Evolutionary conservation across 2,329 filamentous ascomycete species (phyloP).

Genomic region (Didymella lethalis): DNA sequence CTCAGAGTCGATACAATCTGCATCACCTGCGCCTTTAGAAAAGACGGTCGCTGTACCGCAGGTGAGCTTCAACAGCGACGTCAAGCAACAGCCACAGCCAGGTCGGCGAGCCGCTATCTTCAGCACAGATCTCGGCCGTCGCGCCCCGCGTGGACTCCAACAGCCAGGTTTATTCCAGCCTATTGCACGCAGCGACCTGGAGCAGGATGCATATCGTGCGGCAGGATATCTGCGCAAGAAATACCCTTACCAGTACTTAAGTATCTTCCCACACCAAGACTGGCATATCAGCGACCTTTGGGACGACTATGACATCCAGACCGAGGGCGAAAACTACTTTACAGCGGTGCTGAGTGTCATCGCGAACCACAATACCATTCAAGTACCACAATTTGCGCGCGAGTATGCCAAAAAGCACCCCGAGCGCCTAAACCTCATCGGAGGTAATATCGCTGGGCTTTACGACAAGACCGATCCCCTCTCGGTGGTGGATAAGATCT

Average conservation of each 20-base stretch:
- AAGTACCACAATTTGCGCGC: slow-evolving; percentile 30
- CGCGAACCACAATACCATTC: slow-evolving; percentile 31
- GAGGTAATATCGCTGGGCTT: slow-evolving; percentile 23
- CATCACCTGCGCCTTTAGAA: slow-evolving; percentile 17
- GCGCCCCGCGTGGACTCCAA: slow-evolving; percentile 23
- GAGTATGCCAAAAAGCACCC: slow-evolving; percentile 35
- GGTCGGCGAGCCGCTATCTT: slow-evolving; percentile 33
- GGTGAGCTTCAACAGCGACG: slow-evolving; percentile 8
- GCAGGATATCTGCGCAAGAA: slow-evolving; percentile 34
- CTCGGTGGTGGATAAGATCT: slow-evolving; percentile 41
- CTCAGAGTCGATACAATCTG: not conserved
- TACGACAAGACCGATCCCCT: slow-evolving; percentile 32
- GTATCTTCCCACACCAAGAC: slow-evolving; percentile 37
- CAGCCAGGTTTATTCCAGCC: slow-evolving; percentile 31
- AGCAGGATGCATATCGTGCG: slow-evolving; percentile 28
- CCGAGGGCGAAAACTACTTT: slow-evolving; percentile 41
- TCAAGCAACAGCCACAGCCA: slow-evolving; percentile 18
- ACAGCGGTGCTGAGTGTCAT: slow-evolving; percentile 41
- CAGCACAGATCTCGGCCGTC: slow-evolving; percentile 40
- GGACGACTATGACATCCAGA: slow-evolving; percentile 45
- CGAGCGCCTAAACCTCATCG: slow-evolving; percentile 31
- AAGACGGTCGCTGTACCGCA: slow-evolving; percentile 16
- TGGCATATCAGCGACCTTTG: slow-evolving; percentile 46
- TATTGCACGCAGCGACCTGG: slow-evolving; percentile 35
- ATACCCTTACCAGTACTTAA: slow-evolving; percentile 36